Percentiles rank a stretch among this genome's conserved stretches.
phyloP scores from a whole-genome alignment of 1,139 yeast genomes.

The Pichia sp. region DNA sequence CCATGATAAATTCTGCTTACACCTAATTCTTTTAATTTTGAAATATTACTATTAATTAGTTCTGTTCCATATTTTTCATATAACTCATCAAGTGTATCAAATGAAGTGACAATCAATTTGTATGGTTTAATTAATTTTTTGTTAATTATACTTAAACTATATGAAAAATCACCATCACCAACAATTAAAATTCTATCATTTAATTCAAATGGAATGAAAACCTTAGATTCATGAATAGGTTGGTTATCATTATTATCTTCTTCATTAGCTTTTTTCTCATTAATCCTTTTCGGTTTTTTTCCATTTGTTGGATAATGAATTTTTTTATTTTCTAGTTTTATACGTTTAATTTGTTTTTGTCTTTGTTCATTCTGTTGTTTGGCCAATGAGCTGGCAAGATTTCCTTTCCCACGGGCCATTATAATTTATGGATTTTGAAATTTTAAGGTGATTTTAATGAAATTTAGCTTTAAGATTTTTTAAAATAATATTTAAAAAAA shows the following conservation, averaged over 20 bases:
- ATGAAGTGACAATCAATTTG: conserved; percentile 66
- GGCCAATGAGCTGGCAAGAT: conserved; percentile 2
- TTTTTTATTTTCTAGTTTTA: conserved; percentile 9
- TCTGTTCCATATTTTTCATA: conserved; percentile 47
- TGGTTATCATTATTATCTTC: conserved; percentile 1
- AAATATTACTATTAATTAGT: conserved; percentile 39
- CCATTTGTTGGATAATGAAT: conserved; percentile 6
- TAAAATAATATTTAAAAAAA: too few species aligned
- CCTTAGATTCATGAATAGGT: conserved; percentile 17
- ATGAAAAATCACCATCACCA: conserved; percentile 94
- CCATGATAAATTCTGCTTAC: conserved; percentile 44
- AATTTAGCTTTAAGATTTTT: too few species aligned
- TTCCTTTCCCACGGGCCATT: conserved; percentile 11
- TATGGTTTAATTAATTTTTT: conserved; percentile 43
- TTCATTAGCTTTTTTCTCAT: conserved; percentile 2
- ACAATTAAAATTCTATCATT: conserved; percentile 56
- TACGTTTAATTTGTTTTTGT: conserved; percentile 5
- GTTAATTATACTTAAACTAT: conserved; percentile 57
- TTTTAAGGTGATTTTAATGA: too few species aligned
- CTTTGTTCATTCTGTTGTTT: conserved; percentile 10
- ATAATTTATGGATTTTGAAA: neutral
- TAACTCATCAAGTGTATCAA: conserved; percentile 56
- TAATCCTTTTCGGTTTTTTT: conserved; percentile 1
- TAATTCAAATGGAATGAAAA: conserved; percentile 48
- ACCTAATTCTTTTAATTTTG: conserved; percentile 34